These are phyloP conservation scores for Vachellia collinsii DNA, from an alignment of 306 rosid species.

Conservation along the genomic window DNA sequence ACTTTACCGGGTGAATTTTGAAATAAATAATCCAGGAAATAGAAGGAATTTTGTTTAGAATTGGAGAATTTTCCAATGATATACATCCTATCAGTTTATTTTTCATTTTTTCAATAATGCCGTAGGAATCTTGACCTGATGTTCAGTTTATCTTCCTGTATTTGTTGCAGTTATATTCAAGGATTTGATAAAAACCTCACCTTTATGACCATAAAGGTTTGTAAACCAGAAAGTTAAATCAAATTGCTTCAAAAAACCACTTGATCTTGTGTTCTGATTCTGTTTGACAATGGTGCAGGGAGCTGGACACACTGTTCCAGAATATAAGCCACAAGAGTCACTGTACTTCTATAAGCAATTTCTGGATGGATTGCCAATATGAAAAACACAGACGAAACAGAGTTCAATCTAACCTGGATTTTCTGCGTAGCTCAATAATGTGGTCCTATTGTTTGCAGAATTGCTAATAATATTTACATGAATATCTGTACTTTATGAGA, in stretches of 20 bases:
- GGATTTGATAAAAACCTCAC: slow-evolving; percentile 75
- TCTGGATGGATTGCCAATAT: slow-evolving; percentile 56
- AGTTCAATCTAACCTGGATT: slow-evolving; percentile 1
- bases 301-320: slow-evolving; percentile 51
- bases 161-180: slow-evolving; percentile 65
- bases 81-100: no score
- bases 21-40: no score
- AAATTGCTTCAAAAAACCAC: not conserved
- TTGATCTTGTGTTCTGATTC: not conserved
- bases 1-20: no score
- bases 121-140: not conserved
- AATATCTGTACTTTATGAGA: not conserved
- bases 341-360: slow-evolving; percentile 72
- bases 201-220: slow-evolving; percentile 77
- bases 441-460: not conserved
- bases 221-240: not conserved
- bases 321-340: slow-evolving; percentile 82
- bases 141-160: slow-evolving; percentile 5
- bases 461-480: not conserved
- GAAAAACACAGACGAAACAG: not conserved
- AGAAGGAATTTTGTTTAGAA: no score
- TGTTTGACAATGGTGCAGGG: no score
- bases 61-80: no score
- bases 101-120: not conserved
- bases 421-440: slow-evolving; percentile 3